Evolutionary conservation across 2,329 filamentous ascomycete species (phyloP).

Genomic region (Aspergillus sp.): DNA sequence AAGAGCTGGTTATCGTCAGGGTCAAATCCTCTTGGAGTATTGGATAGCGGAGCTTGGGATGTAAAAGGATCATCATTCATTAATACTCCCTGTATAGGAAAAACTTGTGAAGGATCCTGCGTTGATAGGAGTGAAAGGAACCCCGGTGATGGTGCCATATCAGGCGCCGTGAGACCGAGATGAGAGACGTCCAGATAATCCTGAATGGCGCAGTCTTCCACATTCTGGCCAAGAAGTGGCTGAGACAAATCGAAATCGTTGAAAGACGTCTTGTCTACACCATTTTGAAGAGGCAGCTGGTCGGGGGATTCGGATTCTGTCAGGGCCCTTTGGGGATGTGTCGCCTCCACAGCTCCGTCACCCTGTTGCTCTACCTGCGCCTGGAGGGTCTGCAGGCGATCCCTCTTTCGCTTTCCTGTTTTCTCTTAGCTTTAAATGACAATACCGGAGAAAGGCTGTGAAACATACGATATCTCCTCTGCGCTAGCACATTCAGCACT

Average conservation of each 20-base stretch:
- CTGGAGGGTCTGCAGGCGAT: slow-evolving; percentile 19
- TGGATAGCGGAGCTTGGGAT: neutral
- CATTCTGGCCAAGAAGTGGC: neutral
- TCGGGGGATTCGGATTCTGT: too few species aligned
- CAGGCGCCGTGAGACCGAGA: neutral
- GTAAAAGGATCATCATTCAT: neutral
- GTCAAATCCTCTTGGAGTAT: neutral
- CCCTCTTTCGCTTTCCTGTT: slow-evolving; percentile 18
- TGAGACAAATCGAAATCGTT: neutral
- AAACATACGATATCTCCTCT: slow-evolving; percentile 50
- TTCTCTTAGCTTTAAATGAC: neutral
- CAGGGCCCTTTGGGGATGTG: too few species aligned
- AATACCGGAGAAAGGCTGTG: neutral
- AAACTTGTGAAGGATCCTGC: neutral
- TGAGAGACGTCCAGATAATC: neutral
- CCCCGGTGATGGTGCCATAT: neutral
- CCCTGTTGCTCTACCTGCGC: slow-evolving; percentile 6
- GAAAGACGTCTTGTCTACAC: neutral
- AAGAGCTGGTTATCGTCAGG: neutral
- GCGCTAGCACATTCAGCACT: slow-evolving; percentile 55
- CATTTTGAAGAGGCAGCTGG: neutral
- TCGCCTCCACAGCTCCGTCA: neutral
- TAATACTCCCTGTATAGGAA: neutral
- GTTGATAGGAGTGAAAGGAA: slow-evolving; percentile 1
- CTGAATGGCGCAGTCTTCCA: neutral